Conservation (phyloP, 306 rosid species). For the Prunus armeniaca region DNA sequence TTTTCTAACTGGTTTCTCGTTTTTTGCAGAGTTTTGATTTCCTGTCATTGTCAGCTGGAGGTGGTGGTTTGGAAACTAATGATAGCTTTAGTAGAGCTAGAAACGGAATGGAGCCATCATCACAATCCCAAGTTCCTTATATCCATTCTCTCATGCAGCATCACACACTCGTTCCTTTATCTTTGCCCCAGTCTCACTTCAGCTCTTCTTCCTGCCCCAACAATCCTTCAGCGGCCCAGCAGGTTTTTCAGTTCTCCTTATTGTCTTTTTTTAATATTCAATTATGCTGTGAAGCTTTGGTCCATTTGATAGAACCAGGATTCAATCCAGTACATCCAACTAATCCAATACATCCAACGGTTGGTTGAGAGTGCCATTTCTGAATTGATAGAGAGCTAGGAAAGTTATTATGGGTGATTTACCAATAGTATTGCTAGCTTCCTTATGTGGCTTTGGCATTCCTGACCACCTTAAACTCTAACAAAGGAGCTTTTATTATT, state of each 20-base stretch:
- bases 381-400: background rate
- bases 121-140: conserved; percentile 54
- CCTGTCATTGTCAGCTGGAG: conserved; percentile 54
- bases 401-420: background rate
- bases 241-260: conserved; percentile 42
- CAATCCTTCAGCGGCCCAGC: conserved; percentile 40
- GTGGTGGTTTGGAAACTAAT: conserved; percentile 37
- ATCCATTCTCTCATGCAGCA: conserved; percentile 42
- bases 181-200: conserved; percentile 40
- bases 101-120: conserved; percentile 36
- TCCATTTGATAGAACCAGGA: background rate
- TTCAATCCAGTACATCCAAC: background rate
- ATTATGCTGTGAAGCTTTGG: background rate
- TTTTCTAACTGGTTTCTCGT: conserved; percentile 25
- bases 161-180: conserved; percentile 36
- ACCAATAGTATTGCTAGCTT: background rate
- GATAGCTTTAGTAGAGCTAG: conserved; percentile 28
- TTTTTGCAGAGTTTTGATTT: conserved; percentile 57
- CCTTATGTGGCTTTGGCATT: background rate
- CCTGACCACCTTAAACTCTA: background rate
- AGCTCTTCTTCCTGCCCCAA: conserved; percentile 44
- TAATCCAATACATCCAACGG: background rate
- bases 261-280: background rate
- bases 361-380: background rate
- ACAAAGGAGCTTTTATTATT: background rate